These are phyloP conservation scores for Neobulgaria alba DNA, from an alignment of 2,329 filamentous ascomycete genomes.

Conservation along the genomic window DNA sequence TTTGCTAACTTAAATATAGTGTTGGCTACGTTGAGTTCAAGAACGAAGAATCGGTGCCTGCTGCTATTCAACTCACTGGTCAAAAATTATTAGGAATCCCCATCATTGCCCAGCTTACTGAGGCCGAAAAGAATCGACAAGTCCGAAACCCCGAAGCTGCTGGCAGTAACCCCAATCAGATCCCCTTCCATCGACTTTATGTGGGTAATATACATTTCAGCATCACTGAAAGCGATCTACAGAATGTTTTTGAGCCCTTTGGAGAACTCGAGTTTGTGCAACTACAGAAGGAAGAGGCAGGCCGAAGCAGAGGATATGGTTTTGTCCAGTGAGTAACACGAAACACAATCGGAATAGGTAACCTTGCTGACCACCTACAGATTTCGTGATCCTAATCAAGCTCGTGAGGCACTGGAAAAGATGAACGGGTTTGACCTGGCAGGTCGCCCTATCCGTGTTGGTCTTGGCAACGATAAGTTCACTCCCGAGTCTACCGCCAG, in stretches of 20 bases:
- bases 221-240: slow-evolving; percentile 90
- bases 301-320: slow-evolving; percentile 87
- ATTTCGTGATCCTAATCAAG: slow-evolving; percentile 82
- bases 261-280: slow-evolving; percentile 97
- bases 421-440: slow-evolving; percentile 99
- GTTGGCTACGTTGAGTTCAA: slow-evolving; percentile 99
- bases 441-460: slow-evolving; percentile 93
- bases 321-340: slow-evolving; percentile 99
- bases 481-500: slow-evolving; percentile 93
- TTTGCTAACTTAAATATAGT: slow-evolving; percentile 44
- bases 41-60: slow-evolving; percentile 84
- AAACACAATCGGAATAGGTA: too few relatives aligned
- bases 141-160: slow-evolving; percentile 69
- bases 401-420: slow-evolving; percentile 90
- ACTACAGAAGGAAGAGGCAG: slow-evolving; percentile 89
- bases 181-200: slow-evolving; percentile 95
- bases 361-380: too few relatives aligned
- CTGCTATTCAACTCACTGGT: slow-evolving; percentile 95
- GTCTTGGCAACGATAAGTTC: slow-evolving; percentile 99
- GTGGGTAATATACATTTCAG: slow-evolving; percentile 99
- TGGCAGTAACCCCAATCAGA: slow-evolving; percentile 65
- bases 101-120: slow-evolving; percentile 95
- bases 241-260: slow-evolving; percentile 95
- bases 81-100: slow-evolving; percentile 98
- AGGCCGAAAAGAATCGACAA: slow-evolving; percentile 98